Evolutionary conservation across 192 early-diverging fungal genomes (phyloP), one percentile per base, ranked within the genome.

Genomic region (Gigaspora rosea): DNA sequence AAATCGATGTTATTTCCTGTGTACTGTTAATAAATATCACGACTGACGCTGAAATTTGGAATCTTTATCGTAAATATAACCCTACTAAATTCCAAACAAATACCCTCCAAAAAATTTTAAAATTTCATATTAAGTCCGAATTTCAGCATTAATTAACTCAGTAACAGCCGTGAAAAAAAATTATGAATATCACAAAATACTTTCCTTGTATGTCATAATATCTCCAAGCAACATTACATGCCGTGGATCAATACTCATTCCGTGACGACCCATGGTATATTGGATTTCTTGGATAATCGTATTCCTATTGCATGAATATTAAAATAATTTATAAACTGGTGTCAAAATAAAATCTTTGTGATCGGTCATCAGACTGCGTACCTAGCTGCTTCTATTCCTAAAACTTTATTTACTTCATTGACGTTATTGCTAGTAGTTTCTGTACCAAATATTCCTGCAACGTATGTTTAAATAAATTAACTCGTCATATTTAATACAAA

Each of bases 191-290:
- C 48, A 69, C 18, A 69, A 1, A 10, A n/a, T 12, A 74, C 73
- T 71, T 58, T 86, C 90, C 90, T 98, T 98, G 81, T 90, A 95
- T 0, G 95, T 94, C 97, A 99, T 99, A 68, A 99, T 89, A 84
- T 99, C 98, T 61, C 92, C 96, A 20, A 99, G 84, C 77, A 99
- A 87, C 94, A 96, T 97, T 72, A 97, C 90, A 80, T 99, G 98
- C 27, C 98, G 92, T 56, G 87, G 88, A 83, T 99, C 96, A 68
- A 99, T 95, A 5, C 92, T 94, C 91, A 98, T 95, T 57, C 93
- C 91, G 86, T 98, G 96, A 77, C 81, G 87, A 41, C 85, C 81
- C 91, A 98, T 98, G 50, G 93, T 95, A 65, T 87, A 82, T 74
- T 89, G 78, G 77, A 99, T 94, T 86, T 99, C 96, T 22, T 91